Conservation (phyloP, 2,329 filamentous ascomycete genomes). For the Paracorniculantispora psalliotae region DNA sequence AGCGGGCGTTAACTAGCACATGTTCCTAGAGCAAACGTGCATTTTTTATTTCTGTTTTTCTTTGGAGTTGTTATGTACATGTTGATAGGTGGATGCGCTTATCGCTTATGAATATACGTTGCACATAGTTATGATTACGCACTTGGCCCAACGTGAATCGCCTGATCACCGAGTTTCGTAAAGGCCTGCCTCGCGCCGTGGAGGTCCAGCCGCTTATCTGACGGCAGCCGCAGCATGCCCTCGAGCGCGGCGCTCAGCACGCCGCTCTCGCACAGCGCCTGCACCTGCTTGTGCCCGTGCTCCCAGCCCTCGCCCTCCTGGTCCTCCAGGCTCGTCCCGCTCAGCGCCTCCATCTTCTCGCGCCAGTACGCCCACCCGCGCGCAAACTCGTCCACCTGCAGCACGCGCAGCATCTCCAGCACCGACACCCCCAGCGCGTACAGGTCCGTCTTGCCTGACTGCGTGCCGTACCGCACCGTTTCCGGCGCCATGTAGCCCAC, state of each 20-base stretch:
- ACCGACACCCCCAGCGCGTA: not conserved
- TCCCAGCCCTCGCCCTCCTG: not conserved
- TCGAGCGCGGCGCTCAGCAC: not conserved
- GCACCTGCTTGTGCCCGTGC: not conserved
- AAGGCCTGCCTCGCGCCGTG: not conserved
- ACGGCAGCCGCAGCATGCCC: not conserved
- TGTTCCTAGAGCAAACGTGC: too few species aligned
- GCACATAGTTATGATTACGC: not conserved
- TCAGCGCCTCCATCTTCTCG: not conserved
- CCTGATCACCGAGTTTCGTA: not conserved
- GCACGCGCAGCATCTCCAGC: not conserved
- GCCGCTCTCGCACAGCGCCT: not conserved
- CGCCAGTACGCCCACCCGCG: not conserved
- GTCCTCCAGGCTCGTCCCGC: not conserved
- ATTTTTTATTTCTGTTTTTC: too few species aligned
- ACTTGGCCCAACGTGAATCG: not conserved
- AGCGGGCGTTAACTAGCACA: slow-evolving; percentile 20
- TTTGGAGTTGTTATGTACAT: slow-evolving; percentile 3
- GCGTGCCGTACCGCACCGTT: not conserved
- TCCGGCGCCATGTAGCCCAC: slow-evolving; percentile 5
- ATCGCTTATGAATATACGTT: slow-evolving; percentile 5
- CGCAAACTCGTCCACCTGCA: not conserved
- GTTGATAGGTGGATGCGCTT: not conserved
- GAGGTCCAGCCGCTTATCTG: not conserved
- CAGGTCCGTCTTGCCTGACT: not conserved